These are phyloP conservation scores for Davidsoniella australis DNA, from an alignment of 2,329 filamentous ascomycete species.

Conservation along the genomic window DNA sequence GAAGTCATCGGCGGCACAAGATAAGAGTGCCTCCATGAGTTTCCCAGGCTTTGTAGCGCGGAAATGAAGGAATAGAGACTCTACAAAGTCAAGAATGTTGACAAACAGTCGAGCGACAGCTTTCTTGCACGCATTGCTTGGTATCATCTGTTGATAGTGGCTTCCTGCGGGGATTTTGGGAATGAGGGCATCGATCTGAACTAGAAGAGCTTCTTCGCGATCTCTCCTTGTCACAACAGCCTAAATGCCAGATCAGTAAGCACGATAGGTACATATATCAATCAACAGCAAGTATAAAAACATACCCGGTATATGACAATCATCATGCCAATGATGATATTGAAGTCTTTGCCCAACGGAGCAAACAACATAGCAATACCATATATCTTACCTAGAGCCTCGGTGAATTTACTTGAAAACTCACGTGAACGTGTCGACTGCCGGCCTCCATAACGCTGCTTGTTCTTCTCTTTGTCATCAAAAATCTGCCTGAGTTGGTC, in stretches of 20 bases:
- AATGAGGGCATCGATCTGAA: constrained; percentile 1
- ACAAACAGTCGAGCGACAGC: constrained; percentile 4
- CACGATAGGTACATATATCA: not conserved
- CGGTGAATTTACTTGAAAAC: not conserved
- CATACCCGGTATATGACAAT: constrained; percentile 8
- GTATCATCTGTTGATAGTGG: constrained; percentile 3
- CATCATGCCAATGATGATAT: constrained; percentile 8
- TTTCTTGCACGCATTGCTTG: constrained; percentile 7
- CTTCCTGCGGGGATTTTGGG: constrained; percentile 1
- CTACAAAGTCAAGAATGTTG: constrained; percentile 6
- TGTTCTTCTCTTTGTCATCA: constrained; percentile 3
- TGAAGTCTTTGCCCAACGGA: constrained; percentile 4
- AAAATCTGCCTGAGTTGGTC: constrained; percentile 1
- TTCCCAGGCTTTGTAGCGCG: constrained; percentile 7
- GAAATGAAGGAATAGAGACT: constrained; percentile 7
- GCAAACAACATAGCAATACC: not conserved
- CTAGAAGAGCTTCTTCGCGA: constrained; percentile 5
- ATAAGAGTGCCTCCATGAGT: constrained; percentile 5
- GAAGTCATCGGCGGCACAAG: not conserved
- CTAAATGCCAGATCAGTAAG: not conserved
- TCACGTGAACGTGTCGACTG: not conserved
- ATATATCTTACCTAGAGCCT: not conserved
- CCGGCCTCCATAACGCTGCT: constrained; percentile 1
- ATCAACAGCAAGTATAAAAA: too few species aligned
- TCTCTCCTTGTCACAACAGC: constrained; percentile 7